Evolutionary conservation across 163 green algal species (phyloP).

Genomic region (Picocystis sp.): DNA sequence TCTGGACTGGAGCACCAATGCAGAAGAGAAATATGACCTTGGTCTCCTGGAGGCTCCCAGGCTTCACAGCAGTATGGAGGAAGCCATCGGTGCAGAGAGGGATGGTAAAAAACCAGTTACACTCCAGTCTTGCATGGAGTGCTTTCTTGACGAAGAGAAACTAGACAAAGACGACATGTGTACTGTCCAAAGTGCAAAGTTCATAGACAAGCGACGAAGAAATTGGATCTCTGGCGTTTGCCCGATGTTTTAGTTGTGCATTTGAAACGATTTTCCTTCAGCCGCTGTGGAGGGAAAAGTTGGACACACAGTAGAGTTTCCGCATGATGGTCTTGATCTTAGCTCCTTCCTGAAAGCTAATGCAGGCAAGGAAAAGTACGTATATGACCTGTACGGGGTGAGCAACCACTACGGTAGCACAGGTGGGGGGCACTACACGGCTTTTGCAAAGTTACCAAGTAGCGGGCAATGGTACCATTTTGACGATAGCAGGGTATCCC

Average conservation of each 20-base stretch:
- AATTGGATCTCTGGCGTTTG: conserved; percentile 79
- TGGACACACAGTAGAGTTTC: conserved; percentile 74
- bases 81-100: conserved; percentile 33
- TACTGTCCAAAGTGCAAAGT: conserved; percentile 58
- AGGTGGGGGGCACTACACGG: conserved; percentile 91
- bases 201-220: conserved; percentile 70
- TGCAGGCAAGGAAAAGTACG: neutral
- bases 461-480: conserved; percentile 54
- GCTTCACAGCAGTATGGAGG: conserved; percentile 33
- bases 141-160: conserved; percentile 61
- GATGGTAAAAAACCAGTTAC: conserved; percentile 13
- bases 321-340: conserved; percentile 63
- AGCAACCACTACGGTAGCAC: conserved; percentile 81
- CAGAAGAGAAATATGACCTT: neutral
- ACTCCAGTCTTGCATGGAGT: conserved; percentile 50
- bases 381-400: conserved; percentile 84
- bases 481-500: conserved; percentile 54
- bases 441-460: conserved; percentile 43
- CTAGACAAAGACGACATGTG: conserved; percentile 46
- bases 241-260: conserved; percentile 81
- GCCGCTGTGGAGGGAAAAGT: conserved; percentile 52
- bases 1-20: conserved; percentile 2
- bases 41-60: conserved; percentile 12
- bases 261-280: conserved; percentile 86
- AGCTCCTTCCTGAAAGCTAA: neutral